Evolutionary conservation across 106 monocot species (phyloP).

Genomic region (Dioscorea dumetorum): DNA sequence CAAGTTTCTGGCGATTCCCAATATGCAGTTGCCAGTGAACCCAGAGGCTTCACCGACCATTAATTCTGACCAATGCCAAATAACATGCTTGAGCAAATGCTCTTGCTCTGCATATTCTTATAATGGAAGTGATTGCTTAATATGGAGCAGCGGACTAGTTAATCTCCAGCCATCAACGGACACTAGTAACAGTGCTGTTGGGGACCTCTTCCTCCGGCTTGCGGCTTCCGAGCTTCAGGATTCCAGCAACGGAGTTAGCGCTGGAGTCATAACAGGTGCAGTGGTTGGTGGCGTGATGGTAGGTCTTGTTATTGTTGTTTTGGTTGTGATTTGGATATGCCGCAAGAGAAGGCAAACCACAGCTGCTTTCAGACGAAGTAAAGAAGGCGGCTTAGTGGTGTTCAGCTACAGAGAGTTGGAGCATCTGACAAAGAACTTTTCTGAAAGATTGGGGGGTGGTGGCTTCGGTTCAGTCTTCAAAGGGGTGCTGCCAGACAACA

Average conservation of each 20-base stretch:
- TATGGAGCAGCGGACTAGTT: constrained; percentile 2
- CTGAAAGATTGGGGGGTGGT: constrained; percentile 7
- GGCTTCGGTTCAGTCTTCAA: constrained; percentile 20
- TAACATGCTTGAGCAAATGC: constrained; percentile 13
- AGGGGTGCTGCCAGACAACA: constrained; percentile 7
- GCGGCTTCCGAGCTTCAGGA: constrained; percentile 13
- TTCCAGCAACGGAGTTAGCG: not conserved
- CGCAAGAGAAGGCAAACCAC: not conserved
- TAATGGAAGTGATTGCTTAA: not conserved
- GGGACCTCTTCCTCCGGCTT: constrained; percentile 13
- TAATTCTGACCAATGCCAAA: constrained; percentile 3
- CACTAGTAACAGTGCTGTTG: not conserved
- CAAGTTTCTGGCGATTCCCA: constrained; percentile 1
- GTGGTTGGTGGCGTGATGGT: not conserved
- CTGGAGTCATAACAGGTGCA: not conserved
- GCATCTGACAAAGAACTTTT: constrained; percentile 9
- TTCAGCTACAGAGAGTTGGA: constrained; percentile 6
- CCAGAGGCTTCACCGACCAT: not conserved
- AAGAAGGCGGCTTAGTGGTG: not conserved
- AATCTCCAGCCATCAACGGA: not conserved
- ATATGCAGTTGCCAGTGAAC: constrained; percentile 3
- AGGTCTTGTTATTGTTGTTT: not conserved
- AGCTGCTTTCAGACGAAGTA: not conserved
- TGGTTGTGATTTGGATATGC: not conserved
- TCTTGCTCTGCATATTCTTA: constrained; percentile 15